Evolutionary conservation across 1,284 basidiomycete species (phyloP), one percentile per base, ranked within the genome.

Genomic region (Cutaneotrichosporon sp.): DNA sequence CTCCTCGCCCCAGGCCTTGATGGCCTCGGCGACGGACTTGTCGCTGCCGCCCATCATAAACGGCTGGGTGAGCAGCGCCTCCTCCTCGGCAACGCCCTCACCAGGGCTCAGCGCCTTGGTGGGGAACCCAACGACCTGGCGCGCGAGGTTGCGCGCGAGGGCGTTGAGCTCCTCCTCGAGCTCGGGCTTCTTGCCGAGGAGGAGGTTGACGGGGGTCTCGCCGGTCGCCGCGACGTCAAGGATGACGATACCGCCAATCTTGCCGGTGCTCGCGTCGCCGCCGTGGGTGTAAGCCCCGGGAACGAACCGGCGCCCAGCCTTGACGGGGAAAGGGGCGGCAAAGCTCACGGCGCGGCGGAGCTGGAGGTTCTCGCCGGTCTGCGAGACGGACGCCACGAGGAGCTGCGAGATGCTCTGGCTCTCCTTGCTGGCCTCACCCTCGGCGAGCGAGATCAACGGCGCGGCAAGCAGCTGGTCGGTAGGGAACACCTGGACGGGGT

Each of bases 301-400:
- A 34, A 91, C 86, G 50, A 87, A 80, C 4, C 85, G 86, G 8
- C 83, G 71, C 18, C 82, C 70, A 34, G 81, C 74, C 10, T 76
- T 69, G 1, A 75, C 73, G 18, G 81, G 81, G 58, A 85, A 80
- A 4, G 88, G 83, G 20, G 87, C 85, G n/a, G 87, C 84, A 62
- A 94, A 84, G 3, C 87, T 82, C 22, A 86, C 81, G 1, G 88
- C 94, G 56, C 95, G 85, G 53, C 87, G 84, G 20, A 98, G 81
- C 8, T 85, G 84, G 64, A 98, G 87, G 73, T 95, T 95, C 77
- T 98, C 95, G 49, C 94, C 94, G 16, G 95, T 87, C 71, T 90
- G 89, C 22, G 89, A 85, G 60, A 95, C 88, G 25, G 89, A 82
- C 65, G 92, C 87, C 31, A 87, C 86, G 68, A 98, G 89, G 33